A percentile compares a stretch with the other conserved stretches of the same genome.
Evolutionary conservation across 1,284 basidiomycete genomes (phyloP).

Genomic region (Macrocystidia cucumis): DNA sequence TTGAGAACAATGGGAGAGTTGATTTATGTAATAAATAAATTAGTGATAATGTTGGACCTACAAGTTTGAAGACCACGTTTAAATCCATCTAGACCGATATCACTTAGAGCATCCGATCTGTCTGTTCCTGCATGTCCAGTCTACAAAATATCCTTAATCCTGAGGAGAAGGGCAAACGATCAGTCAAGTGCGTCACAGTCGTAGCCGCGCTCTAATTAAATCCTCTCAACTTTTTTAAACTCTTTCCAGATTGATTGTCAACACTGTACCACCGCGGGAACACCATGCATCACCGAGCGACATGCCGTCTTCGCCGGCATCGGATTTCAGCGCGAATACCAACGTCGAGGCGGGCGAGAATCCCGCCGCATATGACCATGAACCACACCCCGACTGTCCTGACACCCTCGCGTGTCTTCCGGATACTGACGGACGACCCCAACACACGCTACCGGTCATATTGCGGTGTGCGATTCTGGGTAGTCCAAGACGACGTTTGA

Average conservation of each 20-base stretch:
- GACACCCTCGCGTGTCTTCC: conserved; percentile 69
- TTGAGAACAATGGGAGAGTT: neutral
- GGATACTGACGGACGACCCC: conserved; percentile 67
- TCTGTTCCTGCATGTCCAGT: conserved; percentile 34
- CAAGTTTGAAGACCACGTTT: no score
- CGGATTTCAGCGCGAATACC: conserved; percentile 19
- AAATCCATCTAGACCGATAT: no score
- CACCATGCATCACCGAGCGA: conserved; percentile 16
- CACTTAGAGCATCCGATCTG: neutral
- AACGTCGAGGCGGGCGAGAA: conserved; percentile 14
- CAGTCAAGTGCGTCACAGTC: conserved; percentile 35
- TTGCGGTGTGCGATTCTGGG: conserved; percentile 75
- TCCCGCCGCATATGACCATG: conserved; percentile 33
- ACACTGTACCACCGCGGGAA: no score
- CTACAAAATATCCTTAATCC: conserved; percentile 49
- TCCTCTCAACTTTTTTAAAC: no score
- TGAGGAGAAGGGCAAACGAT: conserved; percentile 25
- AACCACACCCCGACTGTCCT: conserved; percentile 64
- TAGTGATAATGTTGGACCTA: neutral
- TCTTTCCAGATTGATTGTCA: conserved; percentile 15
- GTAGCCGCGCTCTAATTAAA: no score
- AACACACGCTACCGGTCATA: conserved; percentile 76
- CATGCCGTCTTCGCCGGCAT: conserved; percentile 18
- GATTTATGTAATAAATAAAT: neutral
- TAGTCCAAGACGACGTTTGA: conserved; percentile 63